A percentile compares a stretch with the other conserved stretches of the same genome.
phyloP scores from a whole-genome alignment of 2,329 filamentous ascomycete species.

The Aspergillus quadrilineatus region DNA sequence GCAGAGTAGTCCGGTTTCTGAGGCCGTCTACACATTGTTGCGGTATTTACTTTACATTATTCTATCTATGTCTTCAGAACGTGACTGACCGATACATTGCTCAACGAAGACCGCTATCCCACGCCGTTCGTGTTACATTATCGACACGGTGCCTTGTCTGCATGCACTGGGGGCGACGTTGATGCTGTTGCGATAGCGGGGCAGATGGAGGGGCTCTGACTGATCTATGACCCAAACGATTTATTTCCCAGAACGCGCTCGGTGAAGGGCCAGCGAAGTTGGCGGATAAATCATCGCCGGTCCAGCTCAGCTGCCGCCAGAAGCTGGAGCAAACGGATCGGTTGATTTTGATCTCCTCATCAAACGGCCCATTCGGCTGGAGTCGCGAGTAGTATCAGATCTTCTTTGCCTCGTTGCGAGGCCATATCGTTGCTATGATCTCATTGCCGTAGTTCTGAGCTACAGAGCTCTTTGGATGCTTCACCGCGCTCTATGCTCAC shows the following conservation, averaged over 20 bases:
- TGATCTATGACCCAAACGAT: conserved; percentile 9
- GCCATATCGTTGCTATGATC: background rate
- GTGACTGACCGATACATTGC: background rate
- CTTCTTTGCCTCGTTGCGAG: background rate
- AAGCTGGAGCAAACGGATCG: background rate
- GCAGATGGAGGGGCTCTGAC: conserved; percentile 22
- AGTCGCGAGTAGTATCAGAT: background rate
- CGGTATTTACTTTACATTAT: conserved; percentile 3
- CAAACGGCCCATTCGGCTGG: conserved; percentile 10
- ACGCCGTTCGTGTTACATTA: background rate
- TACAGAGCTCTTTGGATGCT: background rate
- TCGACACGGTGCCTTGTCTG: background rate
- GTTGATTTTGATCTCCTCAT: background rate
- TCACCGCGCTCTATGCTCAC: background rate
- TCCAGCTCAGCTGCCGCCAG: conserved; percentile 9
- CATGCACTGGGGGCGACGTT: background rate
- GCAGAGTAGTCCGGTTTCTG: conserved; percentile 37
- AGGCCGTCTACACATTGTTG: background rate
- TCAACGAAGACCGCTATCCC: background rate
- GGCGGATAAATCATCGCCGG: conserved; percentile 16
- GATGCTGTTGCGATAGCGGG: conserved; percentile 17
- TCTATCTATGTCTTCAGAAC: background rate
- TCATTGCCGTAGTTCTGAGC: background rate
- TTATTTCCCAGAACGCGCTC: conserved; percentile 16
- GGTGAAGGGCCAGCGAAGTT: conserved; percentile 16